Base-by-base conservation (phyloP, 2,329 filamentous ascomycete genomes). In the Alternaria metachromatica region DNA sequence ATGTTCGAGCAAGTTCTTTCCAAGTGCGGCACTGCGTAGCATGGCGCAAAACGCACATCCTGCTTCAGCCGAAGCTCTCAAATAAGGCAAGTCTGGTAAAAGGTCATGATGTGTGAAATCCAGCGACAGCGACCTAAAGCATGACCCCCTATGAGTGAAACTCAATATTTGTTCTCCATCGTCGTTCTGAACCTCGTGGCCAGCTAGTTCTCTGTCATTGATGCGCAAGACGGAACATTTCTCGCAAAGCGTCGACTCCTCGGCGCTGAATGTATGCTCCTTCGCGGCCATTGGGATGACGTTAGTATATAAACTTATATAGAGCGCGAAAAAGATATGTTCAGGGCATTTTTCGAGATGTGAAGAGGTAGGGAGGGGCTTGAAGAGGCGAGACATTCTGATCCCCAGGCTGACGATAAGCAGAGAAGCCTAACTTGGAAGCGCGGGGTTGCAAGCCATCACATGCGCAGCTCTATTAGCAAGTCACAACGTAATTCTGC, bases 1-100 rank as follows among this genome's bases (percentile, higher is more conserved):
- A 41, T 2, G 15, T n/a, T 37, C 1, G 7, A 0, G 4, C 1
- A 5, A 1, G 4, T 9, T 1, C 0, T 4, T 0, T 4, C 8
- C 33, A 18, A 41, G 33, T 3, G 2, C 33, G 15, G 15, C 5
- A 3, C n/a, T 41, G n/a, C 37, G 37, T 18, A 41, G 5, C 4
- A 41, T 41, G n/a, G n/a, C n/a, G 37, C 37, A 41, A 5, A 41
- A 41, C n/a, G 37, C 37, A 41, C 37, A 41, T 11, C 37, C 37
- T 18, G 8, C n/a, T 41, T 18, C 37, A 18, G 37, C 37, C 5
- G 15, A 3, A 6, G 15, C 37, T 18, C 5, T 18, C 5, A 41
- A 1, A 5, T 6, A 11, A 41, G 37, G 37, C n/a, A 41, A 41
- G 8, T 41, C 37, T 11, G 37, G 37, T 2, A 41, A 18, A 41